Base-by-base conservation (phyloP, 2,329 filamentous ascomycete species). In the Scopulariopsis brevicaulis region DNA sequence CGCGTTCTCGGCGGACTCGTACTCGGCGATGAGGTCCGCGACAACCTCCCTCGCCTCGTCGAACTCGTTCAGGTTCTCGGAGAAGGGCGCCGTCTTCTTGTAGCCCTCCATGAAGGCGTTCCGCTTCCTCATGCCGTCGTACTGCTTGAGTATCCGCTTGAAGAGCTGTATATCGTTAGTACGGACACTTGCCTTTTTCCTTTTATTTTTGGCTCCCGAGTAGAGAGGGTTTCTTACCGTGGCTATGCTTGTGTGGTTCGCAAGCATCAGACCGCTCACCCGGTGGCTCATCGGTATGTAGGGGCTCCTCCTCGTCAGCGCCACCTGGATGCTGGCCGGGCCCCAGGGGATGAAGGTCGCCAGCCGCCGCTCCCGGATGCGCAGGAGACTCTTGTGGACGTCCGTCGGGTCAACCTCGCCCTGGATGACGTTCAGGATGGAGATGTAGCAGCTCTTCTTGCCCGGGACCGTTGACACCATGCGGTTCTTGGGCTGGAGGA, bases 271-370 rank as follows among this genome's bases (percentile, higher is more conserved):
- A 2, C 94, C 94, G 63, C 90, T 96, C 57, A 99, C 94, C 54
- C 94, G 87, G 69, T 96, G 91, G 64, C 89, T 90, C 76, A 95
- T 95, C 58, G 90, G 88, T 50, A 96, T 87, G 68, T 99, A 97
- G 1, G 95, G 95, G 50, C 92, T 96, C 68, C 95, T 90, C 76
- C 96, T 96, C 2, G 94, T 96, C 61, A 99, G 74, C 3, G 94
- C 95, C 14, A 99, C 94, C 72, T 99, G 94, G 63, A 99, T 99
- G 68, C 90, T 96, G 32, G 94, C 94, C 1, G 94, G 94, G 0
- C 94, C 94, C 94, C 94, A 99, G 11, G 95, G 94, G 62, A 99
- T 99, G 68, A 99, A 99, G 0, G 90, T 95, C 11, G 94, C 95
- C 57, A 99, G 81, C 60, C 90, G 85, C 55, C 94, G 87, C 77